A percentile compares a stretch with the other conserved stretches of the same genome.
Conservation (phyloP, 345 rosid genomes). For the Arabis alpina region DNA sequence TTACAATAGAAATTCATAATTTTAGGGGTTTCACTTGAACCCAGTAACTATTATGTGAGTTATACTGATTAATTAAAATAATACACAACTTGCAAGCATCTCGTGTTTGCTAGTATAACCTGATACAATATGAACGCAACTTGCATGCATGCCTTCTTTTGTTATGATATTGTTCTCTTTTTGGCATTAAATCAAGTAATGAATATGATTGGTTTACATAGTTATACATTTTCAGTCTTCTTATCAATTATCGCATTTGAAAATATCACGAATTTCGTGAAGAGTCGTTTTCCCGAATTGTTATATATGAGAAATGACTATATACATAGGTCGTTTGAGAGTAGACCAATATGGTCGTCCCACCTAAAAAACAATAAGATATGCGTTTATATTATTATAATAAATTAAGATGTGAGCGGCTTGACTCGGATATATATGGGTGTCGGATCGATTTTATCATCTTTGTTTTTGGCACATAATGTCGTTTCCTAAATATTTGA, state of each 20-base stretch:
- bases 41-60: too few species aligned
- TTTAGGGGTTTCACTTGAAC: too few species aligned
- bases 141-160: constrained; percentile 9
- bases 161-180: not conserved
- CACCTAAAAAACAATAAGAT: not conserved
- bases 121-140: too few species aligned
- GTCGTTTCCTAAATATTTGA: too few species aligned
- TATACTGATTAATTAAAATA: too few species aligned
- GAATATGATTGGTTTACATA: constrained; percentile 13
- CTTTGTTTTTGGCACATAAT: constrained; percentile 13
- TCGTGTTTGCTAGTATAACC: too few species aligned
- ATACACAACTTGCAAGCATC: too few species aligned
- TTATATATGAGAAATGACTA: not conserved
- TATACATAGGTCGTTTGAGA: not conserved
- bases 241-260: constrained; percentile 16
- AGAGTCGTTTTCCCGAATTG: constrained; percentile 33
- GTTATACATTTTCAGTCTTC: not conserved
- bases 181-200: constrained; percentile 7
- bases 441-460: constrained; percentile 26
- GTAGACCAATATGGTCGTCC: constrained; percentile 19
- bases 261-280: constrained; percentile 22
- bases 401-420: constrained; percentile 17
- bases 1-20: too few species aligned
- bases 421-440: constrained; percentile 40
- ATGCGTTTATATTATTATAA: not conserved